Evolutionary conservation across 2,329 filamentous ascomycete species (phyloP).

Genomic region (Tricladium varicosporioides): DNA sequence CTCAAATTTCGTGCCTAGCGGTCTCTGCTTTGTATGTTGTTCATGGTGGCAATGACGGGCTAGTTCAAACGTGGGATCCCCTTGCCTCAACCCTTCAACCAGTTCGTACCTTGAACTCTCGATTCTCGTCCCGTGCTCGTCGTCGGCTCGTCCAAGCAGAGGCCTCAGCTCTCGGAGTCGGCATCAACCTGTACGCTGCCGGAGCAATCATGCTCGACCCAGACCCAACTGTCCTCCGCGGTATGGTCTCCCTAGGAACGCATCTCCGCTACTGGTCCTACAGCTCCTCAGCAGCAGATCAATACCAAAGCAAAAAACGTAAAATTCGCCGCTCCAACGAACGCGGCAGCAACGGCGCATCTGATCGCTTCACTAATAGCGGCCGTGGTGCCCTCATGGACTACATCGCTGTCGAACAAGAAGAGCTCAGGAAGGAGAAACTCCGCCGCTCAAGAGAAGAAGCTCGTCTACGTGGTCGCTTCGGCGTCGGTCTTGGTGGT

Average conservation of each 20-base stretch:
- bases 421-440: constrained; percentile 74
- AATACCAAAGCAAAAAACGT: constrained; percentile 76
- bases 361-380: constrained; percentile 57
- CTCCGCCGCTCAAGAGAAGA: constrained; percentile 64
- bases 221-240: constrained; percentile 79
- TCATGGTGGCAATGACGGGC: constrained; percentile 89
- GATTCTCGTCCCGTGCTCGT: constrained; percentile 77
- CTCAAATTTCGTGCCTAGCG: constrained; percentile 78
- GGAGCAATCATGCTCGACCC: constrained; percentile 85
- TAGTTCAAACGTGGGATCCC: constrained; percentile 97
- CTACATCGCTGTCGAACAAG: constrained; percentile 83
- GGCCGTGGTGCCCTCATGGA: constrained; percentile 70
- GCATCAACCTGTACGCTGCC: constrained; percentile 76
- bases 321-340: constrained; percentile 63
- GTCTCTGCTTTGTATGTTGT: constrained; percentile 84
- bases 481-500: constrained; percentile 75
- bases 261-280: constrained; percentile 93
- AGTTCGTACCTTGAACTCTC: constrained; percentile 81
- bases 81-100: constrained; percentile 76
- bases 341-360: constrained; percentile 56
- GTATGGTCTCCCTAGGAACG: constrained; percentile 82
- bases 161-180: constrained; percentile 63
- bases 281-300: constrained; percentile 73
- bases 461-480: constrained; percentile 71
- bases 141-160: constrained; percentile 69